Evolutionary conservation across 2,329 filamentous ascomycete species (phyloP).

Genomic region (Hirsutella rhossiliensis): DNA sequence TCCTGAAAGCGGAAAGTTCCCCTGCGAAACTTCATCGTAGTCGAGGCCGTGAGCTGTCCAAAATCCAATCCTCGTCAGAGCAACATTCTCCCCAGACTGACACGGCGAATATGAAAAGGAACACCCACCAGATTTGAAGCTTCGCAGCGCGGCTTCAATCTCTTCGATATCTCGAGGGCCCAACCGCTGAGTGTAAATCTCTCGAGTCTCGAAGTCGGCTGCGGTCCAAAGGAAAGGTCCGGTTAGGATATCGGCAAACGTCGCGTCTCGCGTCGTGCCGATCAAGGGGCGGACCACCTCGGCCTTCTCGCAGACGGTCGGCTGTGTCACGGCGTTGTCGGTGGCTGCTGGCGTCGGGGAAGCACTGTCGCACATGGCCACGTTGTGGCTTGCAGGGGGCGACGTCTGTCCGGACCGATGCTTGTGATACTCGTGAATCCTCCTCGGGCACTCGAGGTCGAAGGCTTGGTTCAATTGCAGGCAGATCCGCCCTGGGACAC

Average conservation of each 20-base stretch:
- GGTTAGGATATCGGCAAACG: background rate
- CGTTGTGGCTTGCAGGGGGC: background rate
- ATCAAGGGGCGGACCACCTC: background rate
- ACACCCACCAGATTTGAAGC: slow-evolving; percentile 10
- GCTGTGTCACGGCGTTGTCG: background rate
- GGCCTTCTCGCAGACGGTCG: background rate
- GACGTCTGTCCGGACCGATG: background rate
- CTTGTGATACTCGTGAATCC: background rate
- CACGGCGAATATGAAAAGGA: background rate
- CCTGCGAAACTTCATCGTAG: slow-evolving; percentile 14
- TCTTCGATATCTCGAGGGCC: slow-evolving; percentile 8
- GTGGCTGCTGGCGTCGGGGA: background rate
- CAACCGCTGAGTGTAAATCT: slow-evolving; percentile 10
- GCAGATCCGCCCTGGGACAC: too few species aligned
- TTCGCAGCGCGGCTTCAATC: slow-evolving; percentile 10
- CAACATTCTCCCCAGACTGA: background rate
- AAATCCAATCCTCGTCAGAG: background rate
- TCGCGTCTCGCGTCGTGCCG: background rate
- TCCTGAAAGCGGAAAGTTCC: slow-evolving; percentile 28
- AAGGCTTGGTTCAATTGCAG: too few species aligned
- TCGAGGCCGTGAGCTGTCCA: background rate
- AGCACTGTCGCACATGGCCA: background rate
- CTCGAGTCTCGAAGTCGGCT: slow-evolving; percentile 2
- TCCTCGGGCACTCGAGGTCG: too few species aligned
- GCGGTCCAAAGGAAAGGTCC: slow-evolving; percentile 9